Evolutionary conservation across 1,139 yeast species (phyloP).

Genomic region (Lodderomyces oxycetoniae): DNA sequence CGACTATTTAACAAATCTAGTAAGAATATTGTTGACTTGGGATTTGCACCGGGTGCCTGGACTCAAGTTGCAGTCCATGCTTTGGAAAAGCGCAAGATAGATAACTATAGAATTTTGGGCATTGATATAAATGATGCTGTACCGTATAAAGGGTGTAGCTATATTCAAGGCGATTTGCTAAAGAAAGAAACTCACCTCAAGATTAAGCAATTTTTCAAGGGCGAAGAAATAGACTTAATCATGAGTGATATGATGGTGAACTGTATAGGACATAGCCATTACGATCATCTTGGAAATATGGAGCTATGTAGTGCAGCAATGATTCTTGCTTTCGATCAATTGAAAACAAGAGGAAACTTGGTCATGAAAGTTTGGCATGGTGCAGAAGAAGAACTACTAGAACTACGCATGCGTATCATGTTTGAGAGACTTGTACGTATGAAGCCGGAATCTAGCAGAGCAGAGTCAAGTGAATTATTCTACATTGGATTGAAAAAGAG

Average conservation of each 20-base stretch:
- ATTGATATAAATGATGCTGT: constrained; percentile 38
- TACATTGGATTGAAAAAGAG: constrained; percentile 26
- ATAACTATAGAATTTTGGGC: constrained; percentile 27
- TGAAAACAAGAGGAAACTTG: constrained; percentile 29
- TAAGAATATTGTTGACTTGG: constrained; percentile 70
- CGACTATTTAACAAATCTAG: constrained; percentile 46
- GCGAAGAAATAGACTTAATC: constrained; percentile 25
- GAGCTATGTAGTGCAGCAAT: constrained; percentile 41
- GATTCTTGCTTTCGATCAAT: constrained; percentile 24
- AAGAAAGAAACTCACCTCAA: constrained; percentile 29
- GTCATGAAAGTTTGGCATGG: constrained; percentile 44
- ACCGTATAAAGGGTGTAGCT: constrained; percentile 39
- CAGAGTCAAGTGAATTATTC: constrained; percentile 39
- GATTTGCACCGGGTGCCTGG: constrained; percentile 51
- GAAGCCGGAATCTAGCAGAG: constrained; percentile 37
- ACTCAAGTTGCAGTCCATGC: constrained; percentile 38
- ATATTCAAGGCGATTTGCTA: constrained; percentile 41
- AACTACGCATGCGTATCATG: constrained; percentile 21
- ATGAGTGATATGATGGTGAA: constrained; percentile 50
- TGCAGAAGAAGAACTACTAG: constrained; percentile 29
- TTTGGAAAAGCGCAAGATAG: constrained; percentile 15
- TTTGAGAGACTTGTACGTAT: constrained; percentile 31
- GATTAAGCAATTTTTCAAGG: constrained; percentile 21
- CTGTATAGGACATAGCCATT: constrained; percentile 39
- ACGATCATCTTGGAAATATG: constrained; percentile 44